Evolutionary conservation across 129 eudicot genomes (phyloP), one percentile per base, ranked within the genome.

Genomic region (Flaveria sonorensis): DNA sequence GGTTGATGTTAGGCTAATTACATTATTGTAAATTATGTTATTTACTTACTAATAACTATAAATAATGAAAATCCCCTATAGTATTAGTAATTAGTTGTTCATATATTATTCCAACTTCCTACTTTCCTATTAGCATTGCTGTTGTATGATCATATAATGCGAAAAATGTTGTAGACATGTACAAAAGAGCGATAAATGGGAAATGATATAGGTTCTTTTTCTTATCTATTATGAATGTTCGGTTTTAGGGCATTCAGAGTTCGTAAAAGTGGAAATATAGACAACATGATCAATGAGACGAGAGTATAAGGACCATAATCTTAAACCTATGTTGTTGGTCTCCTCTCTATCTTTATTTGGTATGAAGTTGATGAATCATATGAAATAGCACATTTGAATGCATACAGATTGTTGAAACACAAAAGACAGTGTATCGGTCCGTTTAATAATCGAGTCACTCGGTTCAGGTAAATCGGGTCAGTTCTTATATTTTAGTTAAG

Each of bases 1-100:
- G 64, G 74, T 62, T 62, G 72, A 50, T 73, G 75, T 28, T 62
- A 13, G 43, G 26, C 45, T 79, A 75, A 71, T 64, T 46, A 43
- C 48, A 59, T 72, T 77, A 73, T 43, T 61, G 85, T 80, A 84
- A 42, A 77, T 77, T 36, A 57, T 51, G 48, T 28, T 76, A 70
- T 67, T 75, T 84, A 69, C 42, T 32, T 81, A 65, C 21, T 62
- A 28, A 28, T 12, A 26, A 28, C 5, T 62, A 62, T 70, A 72
- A 61, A 69, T 56, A 81, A 81, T 80, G 75, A 51, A 23, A 66
- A 28, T 62, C 43, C 19, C 66, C 68, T 13, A 62, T 62, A 62
- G 26, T 62, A 26, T 62, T 62, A 26, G 18, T 18, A 53, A 47
- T 47, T 48, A 48, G 53, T 47, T 47, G 52, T 48, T 11, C 16